phyloP scores from a whole-genome alignment of 306 rosid genomes.

The Quercus wislizeni region DNA sequence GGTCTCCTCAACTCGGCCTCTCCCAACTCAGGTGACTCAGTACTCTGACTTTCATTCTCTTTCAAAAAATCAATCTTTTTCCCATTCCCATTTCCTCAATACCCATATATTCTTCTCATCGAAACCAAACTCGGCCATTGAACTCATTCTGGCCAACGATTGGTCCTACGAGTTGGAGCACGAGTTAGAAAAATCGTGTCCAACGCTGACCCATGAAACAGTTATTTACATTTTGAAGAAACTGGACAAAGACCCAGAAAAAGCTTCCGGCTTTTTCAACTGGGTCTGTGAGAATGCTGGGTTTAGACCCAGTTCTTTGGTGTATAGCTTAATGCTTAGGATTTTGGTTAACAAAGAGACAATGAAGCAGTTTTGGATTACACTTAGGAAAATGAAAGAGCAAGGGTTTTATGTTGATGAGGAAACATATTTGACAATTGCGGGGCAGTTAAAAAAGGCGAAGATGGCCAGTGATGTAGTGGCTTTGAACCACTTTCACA shows the following conservation, averaged over 20 bases:
- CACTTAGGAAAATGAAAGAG: slow-evolving; percentile 55
- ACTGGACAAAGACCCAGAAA: slow-evolving; percentile 55
- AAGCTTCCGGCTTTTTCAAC: slow-evolving; percentile 63
- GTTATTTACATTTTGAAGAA: slow-evolving; percentile 62
- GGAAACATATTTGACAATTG: slow-evolving; percentile 46
- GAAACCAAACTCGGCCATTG: slow-evolving; percentile 53
- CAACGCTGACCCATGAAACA: slow-evolving; percentile 58
- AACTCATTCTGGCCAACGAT: slow-evolving; percentile 48
- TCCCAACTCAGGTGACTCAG: slow-evolving; percentile 49
- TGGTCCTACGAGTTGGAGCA: slow-evolving; percentile 68
- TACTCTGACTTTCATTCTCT: slow-evolving; percentile 24
- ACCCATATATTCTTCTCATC: slow-evolving; percentile 49
- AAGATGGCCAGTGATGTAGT: slow-evolving; percentile 52
- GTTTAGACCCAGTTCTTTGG: slow-evolving; percentile 56
- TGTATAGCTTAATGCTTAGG: slow-evolving; percentile 63
- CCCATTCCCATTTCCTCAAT: slow-evolving; percentile 11
- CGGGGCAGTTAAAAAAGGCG: slow-evolving; percentile 29
- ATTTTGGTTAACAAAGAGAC: slow-evolving; percentile 45
- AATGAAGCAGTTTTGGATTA: slow-evolving; percentile 66
- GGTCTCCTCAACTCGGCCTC: slow-evolving; percentile 29
- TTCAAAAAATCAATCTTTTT: slow-evolving; percentile 19
- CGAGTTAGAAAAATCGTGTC: slow-evolving; percentile 43
- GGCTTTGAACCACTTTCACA: slow-evolving; percentile 47
- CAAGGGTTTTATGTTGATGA: slow-evolving; percentile 63
- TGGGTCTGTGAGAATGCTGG: slow-evolving; percentile 61